Percentiles rank a stretch among this genome's conserved stretches.
phyloP scores from a whole-genome alignment of 1,284 basidiomycete genomes.

The Moniliella sp. region DNA sequence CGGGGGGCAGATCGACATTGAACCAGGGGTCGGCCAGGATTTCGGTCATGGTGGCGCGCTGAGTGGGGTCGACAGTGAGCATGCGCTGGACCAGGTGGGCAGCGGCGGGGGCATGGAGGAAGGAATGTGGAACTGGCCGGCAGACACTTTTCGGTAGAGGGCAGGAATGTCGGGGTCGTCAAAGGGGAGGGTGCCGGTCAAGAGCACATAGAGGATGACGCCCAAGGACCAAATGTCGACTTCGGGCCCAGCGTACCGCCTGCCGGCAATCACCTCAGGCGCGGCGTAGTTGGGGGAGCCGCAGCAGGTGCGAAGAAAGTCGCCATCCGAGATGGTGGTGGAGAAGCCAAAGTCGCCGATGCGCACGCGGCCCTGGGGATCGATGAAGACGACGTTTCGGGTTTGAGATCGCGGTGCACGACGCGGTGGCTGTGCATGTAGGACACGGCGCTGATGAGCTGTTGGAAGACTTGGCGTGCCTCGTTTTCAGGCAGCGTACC shows the following conservation, averaged over 20 bases:
- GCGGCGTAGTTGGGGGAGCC: constrained; percentile 33
- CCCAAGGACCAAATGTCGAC: constrained; percentile 34
- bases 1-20: constrained; percentile 23
- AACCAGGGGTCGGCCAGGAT: constrained; percentile 31
- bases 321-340: constrained; percentile 33
- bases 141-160: constrained; percentile 33
- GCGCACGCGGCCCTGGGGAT: constrained; percentile 31
- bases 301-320: constrained; percentile 32
- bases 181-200: constrained; percentile 28
- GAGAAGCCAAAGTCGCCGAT: constrained; percentile 33
- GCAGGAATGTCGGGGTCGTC: constrained; percentile 33
- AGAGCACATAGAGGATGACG: constrained; percentile 32
- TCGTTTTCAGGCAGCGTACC: constrained; percentile 27
- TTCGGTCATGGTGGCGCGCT: constrained; percentile 29
- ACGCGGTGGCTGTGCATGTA: constrained; percentile 33
- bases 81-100: constrained; percentile 26
- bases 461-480: constrained; percentile 30
- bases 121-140: constrained; percentile 26
- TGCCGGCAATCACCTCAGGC: constrained; percentile 26
- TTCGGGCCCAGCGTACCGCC: constrained; percentile 30
- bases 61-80: constrained; percentile 32
- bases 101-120: constrained; percentile 25
- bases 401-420: constrained; percentile 28
- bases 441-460: constrained; percentile 30
- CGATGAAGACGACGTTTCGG: constrained; percentile 27